Percentiles rank a stretch among this genome's conserved stretches.
These are phyloP conservation scores for Trichoderma koningiopsis DNA, from an alignment of 2,329 filamentous ascomycete species.

Conservation along the genomic window DNA sequence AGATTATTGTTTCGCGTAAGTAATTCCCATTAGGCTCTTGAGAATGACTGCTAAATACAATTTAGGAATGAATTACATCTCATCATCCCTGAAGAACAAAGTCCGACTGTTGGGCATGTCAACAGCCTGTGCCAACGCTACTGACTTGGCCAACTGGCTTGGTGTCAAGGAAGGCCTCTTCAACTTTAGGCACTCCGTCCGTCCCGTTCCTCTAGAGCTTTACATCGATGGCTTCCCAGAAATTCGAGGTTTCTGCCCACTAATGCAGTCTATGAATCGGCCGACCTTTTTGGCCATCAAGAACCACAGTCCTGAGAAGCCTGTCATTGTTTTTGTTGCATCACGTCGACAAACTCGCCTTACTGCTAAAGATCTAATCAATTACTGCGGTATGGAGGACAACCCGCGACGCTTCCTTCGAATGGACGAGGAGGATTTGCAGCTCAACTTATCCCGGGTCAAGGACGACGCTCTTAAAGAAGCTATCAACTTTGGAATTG, in stretches of 20 bases:
- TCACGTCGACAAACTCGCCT: constrained; percentile 92
- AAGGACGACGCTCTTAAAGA: constrained; percentile 93
- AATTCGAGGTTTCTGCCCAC: constrained; percentile 88
- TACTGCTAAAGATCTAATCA: constrained; percentile 95
- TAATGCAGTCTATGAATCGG: constrained; percentile 99
- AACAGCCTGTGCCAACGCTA: constrained; percentile 94
- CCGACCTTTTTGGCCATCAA: constrained; percentile 97
- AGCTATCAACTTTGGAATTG: constrained; percentile 95
- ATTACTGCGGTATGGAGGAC: constrained; percentile 97
- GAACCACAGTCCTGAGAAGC: constrained; percentile 92
- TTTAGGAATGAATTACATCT: constrained; percentile 95
- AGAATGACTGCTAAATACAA: constrained; percentile 35
- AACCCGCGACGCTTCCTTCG: constrained; percentile 89
- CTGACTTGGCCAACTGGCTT: constrained; percentile 92
- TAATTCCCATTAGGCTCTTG: no score
- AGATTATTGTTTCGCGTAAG: constrained; percentile 82
- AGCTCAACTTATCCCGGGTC: constrained; percentile 82
- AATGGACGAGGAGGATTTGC: constrained; percentile 93
- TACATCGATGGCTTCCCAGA: constrained; percentile 98
- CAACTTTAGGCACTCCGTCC: constrained; percentile 96
- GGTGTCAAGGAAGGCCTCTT: constrained; percentile 94
- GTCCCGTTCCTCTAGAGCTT: constrained; percentile 91
- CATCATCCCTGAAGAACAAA: constrained; percentile 84
- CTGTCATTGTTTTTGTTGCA: constrained; percentile 97
- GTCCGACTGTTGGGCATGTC: constrained; percentile 98